Evolutionary conservation across 139 green algal species (phyloP), one percentile per base, ranked within the genome.

Genomic region (Chlamydomonas applanata): DNA sequence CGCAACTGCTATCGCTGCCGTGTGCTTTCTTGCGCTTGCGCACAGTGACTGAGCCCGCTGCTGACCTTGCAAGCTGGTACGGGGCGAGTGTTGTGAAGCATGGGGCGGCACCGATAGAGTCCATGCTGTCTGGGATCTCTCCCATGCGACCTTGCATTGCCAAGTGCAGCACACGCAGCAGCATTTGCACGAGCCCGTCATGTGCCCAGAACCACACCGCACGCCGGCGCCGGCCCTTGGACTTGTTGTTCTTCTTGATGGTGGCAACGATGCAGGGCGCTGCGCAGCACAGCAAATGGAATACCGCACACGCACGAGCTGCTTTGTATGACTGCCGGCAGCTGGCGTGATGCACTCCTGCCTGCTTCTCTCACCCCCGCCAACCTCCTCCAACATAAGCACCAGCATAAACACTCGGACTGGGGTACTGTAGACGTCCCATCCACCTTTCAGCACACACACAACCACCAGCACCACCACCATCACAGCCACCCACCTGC

Each of bases 101-200:
- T 34, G 59, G 17, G 24, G 24, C 59, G 9, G 11, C 25, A 11
- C 25, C n/a, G n/a, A 66, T 7, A 40, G 59, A 24, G 17, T 66
- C 24, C 24, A 66, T 2, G 25, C 17, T 66, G 59, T 66, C 59
- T 36, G 59, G 59, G 59, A 66, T 66, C n/a, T 66, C 24, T 4
- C 11, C 17, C 25, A 35, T 25, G 17, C n/a, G 11, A 11, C 59
- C 59, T 3, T 30, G 29, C 59, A 66, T 35, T 29, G n/a, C 17
- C 59, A 66, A 35, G 25, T 66, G 30, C 25, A 66, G 24, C 24
- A 66, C 59, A 4, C 59, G 24, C 24, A 66, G 59, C 2, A 66
- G 59, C 59, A 66, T 66, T 25, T 66, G 59, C n/a, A 25, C n/a
- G n/a, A 66, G n/a, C 17, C 29, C 59, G 11, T 66, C 59, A 22